Base-by-base conservation (phyloP, 331 rosid species). In the Erythrophleum ivorense region DNA sequence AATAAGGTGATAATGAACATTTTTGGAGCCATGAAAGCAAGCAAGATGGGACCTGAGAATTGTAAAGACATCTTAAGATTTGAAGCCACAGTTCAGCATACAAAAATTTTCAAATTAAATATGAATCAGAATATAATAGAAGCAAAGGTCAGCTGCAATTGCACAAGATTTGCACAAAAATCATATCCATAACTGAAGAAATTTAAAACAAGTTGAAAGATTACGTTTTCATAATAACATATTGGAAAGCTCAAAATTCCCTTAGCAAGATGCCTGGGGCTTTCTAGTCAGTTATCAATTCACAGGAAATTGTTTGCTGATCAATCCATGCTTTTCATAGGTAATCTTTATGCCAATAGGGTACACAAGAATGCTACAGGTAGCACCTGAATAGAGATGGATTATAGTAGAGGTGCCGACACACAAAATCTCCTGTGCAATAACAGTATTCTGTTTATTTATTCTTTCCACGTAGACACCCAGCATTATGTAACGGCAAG, bases 1-100 rank as follows among this genome's bases (percentile, higher is more conserved):
- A 75, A 75, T 49, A 72, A 76, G 67, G 52, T 15, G 38, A 13
- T 2, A 38, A 72, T 48, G 52, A 74, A 81, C 24, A 78, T 11
- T 3, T 40, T 73, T 68, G 41, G 67, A 16, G 36, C 24, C 46
- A 66, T 71, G 2, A 82, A 81, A 78, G 48, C 54, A 68, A 40
- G 40, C 80, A 62, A 75, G 62, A 50, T 46, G 59, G 41, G 62
- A 76, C 60, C 73, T 41, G 16, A 59, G 29, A 43, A 59, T 13
- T 60, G 41, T 24, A 3, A 14, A 76, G 24, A 60, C 58, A 41
- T 24, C 69, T 76, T 36, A 10, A 63, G 38, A 29, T 60, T 21
- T 77, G n/a, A 50, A 73, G 78, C 18, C 66, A 24, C 10, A 40
- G 14, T 29, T 24, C 75, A 13, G 40, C 40, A 58, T 53, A 62